These are phyloP conservation scores for Blastobotrys mokoenaii DNA, from an alignment of 805 yeast genomes.

Conservation along the genomic window DNA sequence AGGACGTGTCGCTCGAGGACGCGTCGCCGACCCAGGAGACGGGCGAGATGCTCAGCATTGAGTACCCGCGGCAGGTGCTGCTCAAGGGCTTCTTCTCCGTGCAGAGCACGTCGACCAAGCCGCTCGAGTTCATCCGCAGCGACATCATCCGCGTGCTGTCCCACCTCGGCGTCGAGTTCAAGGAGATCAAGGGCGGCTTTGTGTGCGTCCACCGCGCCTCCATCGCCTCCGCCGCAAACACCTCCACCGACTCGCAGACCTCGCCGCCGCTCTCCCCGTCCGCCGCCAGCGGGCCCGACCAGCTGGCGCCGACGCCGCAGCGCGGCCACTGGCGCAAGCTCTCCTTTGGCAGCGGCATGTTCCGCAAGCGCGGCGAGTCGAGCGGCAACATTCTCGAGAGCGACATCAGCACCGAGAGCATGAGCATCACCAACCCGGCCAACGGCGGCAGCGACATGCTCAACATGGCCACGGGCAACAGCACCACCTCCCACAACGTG, in stretches of 20 bases:
- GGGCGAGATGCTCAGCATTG: constrained; percentile 75
- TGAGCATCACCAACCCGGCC: constrained; percentile 13
- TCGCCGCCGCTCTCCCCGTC: constrained; percentile 15
- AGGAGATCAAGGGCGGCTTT: constrained; percentile 91
- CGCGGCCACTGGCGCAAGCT: constrained; percentile 22
- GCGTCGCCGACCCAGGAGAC: not conserved
- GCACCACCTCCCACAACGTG: constrained; percentile 5
- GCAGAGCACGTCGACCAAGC: constrained; percentile 89
- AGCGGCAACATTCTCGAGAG: constrained; percentile 17
- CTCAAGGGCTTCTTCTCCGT: constrained; percentile 90
- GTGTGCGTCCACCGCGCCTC: constrained; percentile 54
- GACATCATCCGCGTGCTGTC: constrained; percentile 72
- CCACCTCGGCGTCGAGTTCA: constrained; percentile 68
- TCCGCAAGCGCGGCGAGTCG: constrained; percentile 10
- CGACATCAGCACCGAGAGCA: constrained; percentile 27
- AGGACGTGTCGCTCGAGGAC: not conserved
- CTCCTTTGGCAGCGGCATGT: constrained; percentile 24
- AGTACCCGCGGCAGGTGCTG: constrained; percentile 83
- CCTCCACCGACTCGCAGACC: constrained; percentile 3
- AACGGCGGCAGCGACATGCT: constrained; percentile 31
- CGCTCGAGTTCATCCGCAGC: constrained; percentile 78
- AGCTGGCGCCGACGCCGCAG: constrained; percentile 20
- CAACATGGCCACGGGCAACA: constrained; percentile 7
- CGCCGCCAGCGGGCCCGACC: constrained; percentile 18
- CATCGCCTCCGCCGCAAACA: constrained; percentile 27